Evolutionary conservation across 2,329 filamentous ascomycete species (phyloP).

Genomic region (Clonostachys chloroleuca): DNA sequence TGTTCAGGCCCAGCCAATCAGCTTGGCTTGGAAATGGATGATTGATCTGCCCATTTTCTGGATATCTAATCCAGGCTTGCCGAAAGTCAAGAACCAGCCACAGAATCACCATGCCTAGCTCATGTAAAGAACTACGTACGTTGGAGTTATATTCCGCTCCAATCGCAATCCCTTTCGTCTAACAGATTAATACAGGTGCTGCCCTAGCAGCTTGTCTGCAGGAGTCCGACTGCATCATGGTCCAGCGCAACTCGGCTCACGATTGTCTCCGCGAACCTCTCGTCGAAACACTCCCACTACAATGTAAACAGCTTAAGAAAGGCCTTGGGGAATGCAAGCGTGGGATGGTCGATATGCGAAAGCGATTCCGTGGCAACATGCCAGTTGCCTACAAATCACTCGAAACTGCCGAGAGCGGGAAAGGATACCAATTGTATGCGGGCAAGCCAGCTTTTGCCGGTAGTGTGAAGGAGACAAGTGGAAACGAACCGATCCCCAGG

Average conservation of each 20-base stretch:
- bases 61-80: too few relatives aligned
- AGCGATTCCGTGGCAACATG: conserved; percentile 92
- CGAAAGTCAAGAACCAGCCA: not conserved
- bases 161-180: not conserved
- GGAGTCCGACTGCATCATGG: conserved; percentile 93
- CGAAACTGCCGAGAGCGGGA: conserved; percentile 50
- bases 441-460: conserved; percentile 67
- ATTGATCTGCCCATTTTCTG: too few relatives aligned
- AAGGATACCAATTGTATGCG: conserved; percentile 71
- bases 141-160: not conserved
- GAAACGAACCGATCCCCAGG: conserved; percentile 56
- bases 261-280: conserved; percentile 87
- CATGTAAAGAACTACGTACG: conserved; percentile 94
- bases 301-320: conserved; percentile 90
- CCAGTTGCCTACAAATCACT: conserved; percentile 65
- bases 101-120: conserved; percentile 70
- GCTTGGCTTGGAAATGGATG: too few relatives aligned
- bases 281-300: conserved; percentile 73
- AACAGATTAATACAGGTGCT: conserved; percentile 55
- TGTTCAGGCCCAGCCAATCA: too few relatives aligned
- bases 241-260: conserved; percentile 78
- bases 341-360: conserved; percentile 97
- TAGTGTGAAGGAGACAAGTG: conserved; percentile 60
- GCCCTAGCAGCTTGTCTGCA: conserved; percentile 94
- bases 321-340: conserved; percentile 94